Evolutionary conservation across 305 asterid species (phyloP).

Genomic region (Fraxinus xanthoxyloides): DNA sequence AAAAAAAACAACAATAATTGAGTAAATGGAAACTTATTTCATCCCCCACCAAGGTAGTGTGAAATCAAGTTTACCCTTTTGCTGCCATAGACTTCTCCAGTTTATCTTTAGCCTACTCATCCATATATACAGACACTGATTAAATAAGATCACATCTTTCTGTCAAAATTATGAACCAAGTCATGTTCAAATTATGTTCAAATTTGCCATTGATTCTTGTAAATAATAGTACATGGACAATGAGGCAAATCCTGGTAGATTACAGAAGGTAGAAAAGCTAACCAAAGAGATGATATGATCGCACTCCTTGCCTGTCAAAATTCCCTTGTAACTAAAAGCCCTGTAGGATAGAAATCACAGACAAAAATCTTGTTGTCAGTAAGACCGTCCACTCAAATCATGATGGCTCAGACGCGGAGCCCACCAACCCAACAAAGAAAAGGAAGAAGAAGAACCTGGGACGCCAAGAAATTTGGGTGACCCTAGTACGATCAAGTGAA

Average conservation of each 20-base stretch:
- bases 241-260: background rate
- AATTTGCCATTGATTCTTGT: background rate
- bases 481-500: slow-evolving; percentile 69
- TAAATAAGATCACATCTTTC: background rate
- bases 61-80: slow-evolving; percentile 29
- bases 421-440: background rate
- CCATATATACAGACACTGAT: slow-evolving; percentile 26
- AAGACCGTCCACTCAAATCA: background rate
- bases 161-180: background rate
- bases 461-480: slow-evolving; percentile 74
- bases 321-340: slow-evolving; percentile 68
- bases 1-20: background rate
- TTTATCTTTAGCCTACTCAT: slow-evolving; percentile 70
- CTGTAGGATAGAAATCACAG: slow-evolving; percentile 34
- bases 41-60: no score
- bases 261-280: slow-evolving; percentile 21
- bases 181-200: background rate
- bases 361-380: background rate
- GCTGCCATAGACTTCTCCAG: slow-evolving; percentile 82
- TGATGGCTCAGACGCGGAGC: background rate
- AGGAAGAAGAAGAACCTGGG: slow-evolving; percentile 54
- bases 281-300: slow-evolving; percentile 78
- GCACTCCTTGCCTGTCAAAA: slow-evolving; percentile 71
- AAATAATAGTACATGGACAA: background rate
- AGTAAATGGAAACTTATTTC: no score